Percentiles rank a stretch among this genome's conserved stretches.
Evolutionary conservation across 2,329 filamentous ascomycete species (phyloP).

Genomic region (Fusarium goolgardi): DNA sequence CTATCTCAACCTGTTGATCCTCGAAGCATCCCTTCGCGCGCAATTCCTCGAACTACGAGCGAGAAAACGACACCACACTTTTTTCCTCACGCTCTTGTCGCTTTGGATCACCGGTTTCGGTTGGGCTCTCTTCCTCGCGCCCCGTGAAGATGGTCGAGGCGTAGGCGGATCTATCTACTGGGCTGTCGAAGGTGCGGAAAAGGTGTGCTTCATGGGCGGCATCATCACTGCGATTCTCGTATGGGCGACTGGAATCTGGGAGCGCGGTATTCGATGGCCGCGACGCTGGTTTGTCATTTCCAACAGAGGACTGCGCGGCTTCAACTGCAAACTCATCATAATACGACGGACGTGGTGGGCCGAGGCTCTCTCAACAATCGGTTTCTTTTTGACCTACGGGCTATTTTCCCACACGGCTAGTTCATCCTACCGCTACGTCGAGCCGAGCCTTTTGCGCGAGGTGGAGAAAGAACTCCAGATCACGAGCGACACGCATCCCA

Average conservation of each 20-base stretch:
- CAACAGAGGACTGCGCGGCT: constrained; percentile 87
- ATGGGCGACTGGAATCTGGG: constrained; percentile 97
- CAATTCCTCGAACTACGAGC: constrained; percentile 93
- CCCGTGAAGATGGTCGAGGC: constrained; percentile 91
- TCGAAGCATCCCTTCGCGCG: constrained; percentile 91
- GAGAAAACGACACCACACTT: constrained; percentile 89
- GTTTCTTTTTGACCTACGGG: constrained; percentile 82
- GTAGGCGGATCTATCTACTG: constrained; percentile 96
- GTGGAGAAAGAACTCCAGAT: constrained; percentile 69
- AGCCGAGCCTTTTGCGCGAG: constrained; percentile 69
- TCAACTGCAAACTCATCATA: constrained; percentile 97
- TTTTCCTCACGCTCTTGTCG: constrained; percentile 84
- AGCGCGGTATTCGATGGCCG: constrained; percentile 93
- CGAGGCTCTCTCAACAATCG: constrained; percentile 77
- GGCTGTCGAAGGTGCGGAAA: constrained; percentile 90
- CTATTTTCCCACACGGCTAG: constrained; percentile 74
- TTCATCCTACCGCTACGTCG: constrained; percentile 81
- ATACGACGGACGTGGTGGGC: constrained; percentile 85
- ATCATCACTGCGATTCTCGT: constrained; percentile 87
- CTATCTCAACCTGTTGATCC: constrained; percentile 96
- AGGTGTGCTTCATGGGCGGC: constrained; percentile 90
- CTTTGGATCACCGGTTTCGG: constrained; percentile 87
- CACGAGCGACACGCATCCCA: constrained; percentile 55
- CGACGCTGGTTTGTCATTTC: constrained; percentile 88
- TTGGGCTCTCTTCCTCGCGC: constrained; percentile 92